Evolutionary conservation across 179 eudicot species (phyloP).

Genomic region (Gypsophila paniculata): DNA sequence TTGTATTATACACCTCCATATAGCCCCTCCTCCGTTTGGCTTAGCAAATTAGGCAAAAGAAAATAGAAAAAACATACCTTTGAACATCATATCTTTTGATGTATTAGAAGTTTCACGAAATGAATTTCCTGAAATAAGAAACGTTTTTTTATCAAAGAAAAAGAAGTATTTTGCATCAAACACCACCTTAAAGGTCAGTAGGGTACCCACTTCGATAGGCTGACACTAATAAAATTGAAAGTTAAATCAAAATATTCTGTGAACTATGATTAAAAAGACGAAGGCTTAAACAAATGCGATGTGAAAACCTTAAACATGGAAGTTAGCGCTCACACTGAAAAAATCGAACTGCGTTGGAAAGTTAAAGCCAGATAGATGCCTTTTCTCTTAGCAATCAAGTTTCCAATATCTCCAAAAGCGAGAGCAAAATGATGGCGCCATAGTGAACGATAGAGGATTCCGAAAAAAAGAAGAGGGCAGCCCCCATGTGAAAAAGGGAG

Average conservation of each 20-base stretch:
- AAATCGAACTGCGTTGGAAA: neutral
- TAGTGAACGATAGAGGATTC: neutral
- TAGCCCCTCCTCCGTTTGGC: neutral
- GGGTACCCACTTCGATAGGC: constrained; percentile 15
- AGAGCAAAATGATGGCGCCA: neutral
- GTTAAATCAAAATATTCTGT: neutral
- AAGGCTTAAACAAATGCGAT: neutral
- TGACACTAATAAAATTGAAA: neutral
- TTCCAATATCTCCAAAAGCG: neutral
- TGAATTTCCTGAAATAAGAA: constrained; percentile 75
- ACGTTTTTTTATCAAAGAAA: constrained; percentile 27
- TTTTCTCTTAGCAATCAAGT: constrained; percentile 4
- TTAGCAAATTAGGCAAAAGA: neutral
- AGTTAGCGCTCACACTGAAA: neutral
- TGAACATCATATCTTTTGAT: constrained; percentile 68
- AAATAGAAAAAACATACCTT: constrained; percentile 59
- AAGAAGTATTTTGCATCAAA: constrained; percentile 17
- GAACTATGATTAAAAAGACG: neutral
- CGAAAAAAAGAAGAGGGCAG: neutral
- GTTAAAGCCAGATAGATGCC: neutral
- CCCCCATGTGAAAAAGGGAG: neutral
- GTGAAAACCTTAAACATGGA: constrained; percentile 7
- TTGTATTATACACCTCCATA: neutral
- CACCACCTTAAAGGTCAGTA: constrained; percentile 20
- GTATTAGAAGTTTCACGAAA: constrained; percentile 69